These are phyloP conservation scores for Penicillium sp. DNA, from an alignment of 2,329 filamentous ascomycete species.

Conservation along the genomic window DNA sequence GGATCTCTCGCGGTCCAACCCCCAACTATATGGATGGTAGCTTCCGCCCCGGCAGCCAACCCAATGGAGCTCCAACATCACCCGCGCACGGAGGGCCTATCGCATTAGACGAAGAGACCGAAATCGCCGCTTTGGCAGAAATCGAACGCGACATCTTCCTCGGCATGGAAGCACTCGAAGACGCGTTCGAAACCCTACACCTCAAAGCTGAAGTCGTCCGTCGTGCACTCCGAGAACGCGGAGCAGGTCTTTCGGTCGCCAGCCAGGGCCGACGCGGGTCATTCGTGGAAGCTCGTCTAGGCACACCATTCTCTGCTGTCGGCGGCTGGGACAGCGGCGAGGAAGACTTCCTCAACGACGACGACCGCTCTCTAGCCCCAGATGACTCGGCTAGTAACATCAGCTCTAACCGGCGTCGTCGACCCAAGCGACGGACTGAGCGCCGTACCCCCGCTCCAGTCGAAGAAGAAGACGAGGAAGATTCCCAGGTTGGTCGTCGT, in stretches of 20 bases:
- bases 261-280: slow-evolving; percentile 47
- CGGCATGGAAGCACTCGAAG: slow-evolving; percentile 91
- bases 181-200: slow-evolving; percentile 91
- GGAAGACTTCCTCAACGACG: slow-evolving; percentile 48
- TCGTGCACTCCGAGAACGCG: slow-evolving; percentile 74
- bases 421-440: slow-evolving; percentile 49
- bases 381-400: slow-evolving; percentile 54
- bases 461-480: slow-evolving; percentile 48
- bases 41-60: slow-evolving; percentile 43
- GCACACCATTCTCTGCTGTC: slow-evolving; percentile 39
- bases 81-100: slow-evolving; percentile 71
- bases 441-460: slow-evolving; percentile 50
- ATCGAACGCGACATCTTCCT: slow-evolving; percentile 90
- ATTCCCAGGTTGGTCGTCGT: slow-evolving; percentile 25
- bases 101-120: slow-evolving; percentile 89
- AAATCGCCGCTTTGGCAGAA: slow-evolving; percentile 85
- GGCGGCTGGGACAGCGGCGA: slow-evolving; percentile 41
- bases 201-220: slow-evolving; percentile 79
- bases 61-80: slow-evolving; percentile 46
- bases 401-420: slow-evolving; percentile 45
- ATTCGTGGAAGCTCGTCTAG: slow-evolving; percentile 42
- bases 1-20: slow-evolving; percentile 36
- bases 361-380: slow-evolving; percentile 46
- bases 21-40: slow-evolving; percentile 41
- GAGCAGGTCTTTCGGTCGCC: slow-evolving; percentile 66